phyloP scores from a whole-genome alignment of 805 yeast genomes.

The Ascoidea rubescens region DNA sequence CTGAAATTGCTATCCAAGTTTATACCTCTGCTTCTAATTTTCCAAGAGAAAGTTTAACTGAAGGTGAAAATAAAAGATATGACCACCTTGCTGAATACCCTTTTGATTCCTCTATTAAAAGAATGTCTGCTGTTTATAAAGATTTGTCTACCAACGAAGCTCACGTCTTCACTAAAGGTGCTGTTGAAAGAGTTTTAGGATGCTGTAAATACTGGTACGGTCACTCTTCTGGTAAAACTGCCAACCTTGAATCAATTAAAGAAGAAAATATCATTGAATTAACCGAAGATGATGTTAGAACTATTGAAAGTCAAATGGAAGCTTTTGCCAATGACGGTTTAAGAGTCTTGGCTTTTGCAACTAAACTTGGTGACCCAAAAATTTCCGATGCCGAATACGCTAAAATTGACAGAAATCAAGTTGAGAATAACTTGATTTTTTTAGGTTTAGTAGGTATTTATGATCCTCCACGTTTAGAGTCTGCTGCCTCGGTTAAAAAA shows the following conservation, averaged over 20 bases:
- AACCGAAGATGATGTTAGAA: constrained; percentile 23
- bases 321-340: constrained; percentile 51
- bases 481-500: constrained; percentile 45
- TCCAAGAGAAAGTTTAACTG: constrained; percentile 29
- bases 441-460: constrained; percentile 65
- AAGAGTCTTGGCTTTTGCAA: constrained; percentile 62
- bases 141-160: constrained; percentile 16
- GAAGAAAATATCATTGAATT: constrained; percentile 21
- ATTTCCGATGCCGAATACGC: constrained; percentile 18
- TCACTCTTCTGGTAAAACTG: constrained; percentile 10
- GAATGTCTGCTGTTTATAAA: constrained; percentile 53
- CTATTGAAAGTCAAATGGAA: constrained; percentile 42
- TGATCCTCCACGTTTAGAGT: constrained; percentile 68
- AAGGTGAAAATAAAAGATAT: constrained; percentile 19
- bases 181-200: constrained; percentile 53
- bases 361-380: constrained; percentile 18
- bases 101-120: constrained; percentile 59
- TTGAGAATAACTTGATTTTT: constrained; percentile 42
- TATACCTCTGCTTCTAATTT: constrained; percentile 46
- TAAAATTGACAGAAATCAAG: constrained; percentile 22
- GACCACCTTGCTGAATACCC: constrained; percentile 53
- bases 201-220: constrained; percentile 43
- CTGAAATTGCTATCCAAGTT: constrained; percentile 80
- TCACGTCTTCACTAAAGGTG: constrained; percentile 51
- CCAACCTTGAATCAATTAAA: constrained; percentile 8